Conservation (phyloP, 331 rosid species). For the Stylosanthes scabra region DNA sequence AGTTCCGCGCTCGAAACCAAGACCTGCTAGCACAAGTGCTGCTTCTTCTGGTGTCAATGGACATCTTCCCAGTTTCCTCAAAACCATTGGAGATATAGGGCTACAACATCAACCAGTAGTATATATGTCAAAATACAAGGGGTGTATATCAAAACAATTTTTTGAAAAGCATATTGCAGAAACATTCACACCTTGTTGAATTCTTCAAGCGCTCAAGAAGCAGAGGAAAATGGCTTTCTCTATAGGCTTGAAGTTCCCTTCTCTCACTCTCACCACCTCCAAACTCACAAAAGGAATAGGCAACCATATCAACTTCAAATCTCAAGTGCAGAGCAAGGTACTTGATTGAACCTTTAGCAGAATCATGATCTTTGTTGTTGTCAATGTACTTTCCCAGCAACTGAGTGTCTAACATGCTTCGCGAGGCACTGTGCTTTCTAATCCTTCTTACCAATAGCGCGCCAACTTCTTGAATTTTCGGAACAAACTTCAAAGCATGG, state of each 20-base stretch:
- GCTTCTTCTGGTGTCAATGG: constrained; percentile 99
- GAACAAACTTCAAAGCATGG: constrained; percentile 81
- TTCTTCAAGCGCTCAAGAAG: constrained; percentile 89
- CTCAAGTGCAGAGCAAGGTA: constrained; percentile 94
- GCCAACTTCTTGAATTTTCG: constrained; percentile 77
- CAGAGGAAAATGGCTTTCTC: constrained; percentile 86
- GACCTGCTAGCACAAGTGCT: constrained; percentile 86
- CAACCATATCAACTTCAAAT: constrained; percentile 96
- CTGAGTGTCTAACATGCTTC: constrained; percentile 70
- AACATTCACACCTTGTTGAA: constrained; percentile 62
- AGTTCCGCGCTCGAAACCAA: constrained; percentile 74
- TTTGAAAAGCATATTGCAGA: constrained; percentile 21
- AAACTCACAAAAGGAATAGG: constrained; percentile 93
- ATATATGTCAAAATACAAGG: constrained; percentile 5
- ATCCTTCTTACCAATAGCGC: constrained; percentile 75
- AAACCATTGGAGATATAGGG: constrained; percentile 56
- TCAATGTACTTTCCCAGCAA: constrained; percentile 76
- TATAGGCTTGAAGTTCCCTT: constrained; percentile 81
- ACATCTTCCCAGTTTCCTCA: constrained; percentile 86
- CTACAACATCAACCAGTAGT: constrained; percentile 42
- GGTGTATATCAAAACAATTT: not conserved
- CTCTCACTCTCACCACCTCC: constrained; percentile 88
- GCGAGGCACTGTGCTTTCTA: constrained; percentile 58
- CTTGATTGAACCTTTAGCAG: constrained; percentile 50
- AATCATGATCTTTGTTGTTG: constrained; percentile 39